Conservation (phyloP, 2,329 filamentous ascomycete species). For the Phialophora tarda region DNA sequence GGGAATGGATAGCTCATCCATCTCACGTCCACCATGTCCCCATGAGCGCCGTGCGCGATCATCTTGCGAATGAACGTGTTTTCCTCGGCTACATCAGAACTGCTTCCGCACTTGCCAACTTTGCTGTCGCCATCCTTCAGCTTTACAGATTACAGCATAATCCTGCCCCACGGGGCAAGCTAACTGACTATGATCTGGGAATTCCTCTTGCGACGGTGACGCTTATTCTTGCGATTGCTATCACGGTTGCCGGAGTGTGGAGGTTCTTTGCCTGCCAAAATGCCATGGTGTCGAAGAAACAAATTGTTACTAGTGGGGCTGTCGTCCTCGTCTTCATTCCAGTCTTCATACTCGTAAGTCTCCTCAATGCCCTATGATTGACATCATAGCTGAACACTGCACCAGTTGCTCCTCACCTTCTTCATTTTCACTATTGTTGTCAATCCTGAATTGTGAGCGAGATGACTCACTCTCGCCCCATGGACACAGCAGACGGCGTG, state of each 20-base stretch:
- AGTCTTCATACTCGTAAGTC: constrained; percentile 14
- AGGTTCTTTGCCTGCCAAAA: constrained; percentile 28
- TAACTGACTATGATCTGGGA: constrained; percentile 25
- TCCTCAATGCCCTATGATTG: no score
- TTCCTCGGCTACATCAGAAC: constrained; percentile 31
- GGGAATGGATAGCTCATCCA: neutral
- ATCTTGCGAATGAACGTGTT: constrained; percentile 31
- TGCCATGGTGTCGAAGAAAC: constrained; percentile 15
- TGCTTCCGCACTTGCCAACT: constrained; percentile 22
- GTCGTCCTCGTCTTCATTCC: constrained; percentile 19
- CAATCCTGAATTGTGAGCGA: constrained; percentile 15
- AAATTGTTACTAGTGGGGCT: constrained; percentile 20
- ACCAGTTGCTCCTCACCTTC: constrained; percentile 20
- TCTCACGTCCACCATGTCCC: constrained; percentile 10
- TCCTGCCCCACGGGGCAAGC: constrained; percentile 6
- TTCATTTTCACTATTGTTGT: constrained; percentile 25
- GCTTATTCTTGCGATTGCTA: constrained; percentile 15
- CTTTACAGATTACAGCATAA: constrained; percentile 25
- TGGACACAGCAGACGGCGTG: neutral
- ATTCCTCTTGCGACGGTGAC: constrained; percentile 20
- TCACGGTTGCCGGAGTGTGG: constrained; percentile 18
- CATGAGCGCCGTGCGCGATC: constrained; percentile 19
- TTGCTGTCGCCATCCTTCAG: constrained; percentile 24
- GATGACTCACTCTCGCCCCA: no score
- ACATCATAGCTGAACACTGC: neutral